Base-by-base conservation (phyloP, 2,329 filamentous ascomycete genomes). In the Hymenoscyphus infarciens region DNA sequence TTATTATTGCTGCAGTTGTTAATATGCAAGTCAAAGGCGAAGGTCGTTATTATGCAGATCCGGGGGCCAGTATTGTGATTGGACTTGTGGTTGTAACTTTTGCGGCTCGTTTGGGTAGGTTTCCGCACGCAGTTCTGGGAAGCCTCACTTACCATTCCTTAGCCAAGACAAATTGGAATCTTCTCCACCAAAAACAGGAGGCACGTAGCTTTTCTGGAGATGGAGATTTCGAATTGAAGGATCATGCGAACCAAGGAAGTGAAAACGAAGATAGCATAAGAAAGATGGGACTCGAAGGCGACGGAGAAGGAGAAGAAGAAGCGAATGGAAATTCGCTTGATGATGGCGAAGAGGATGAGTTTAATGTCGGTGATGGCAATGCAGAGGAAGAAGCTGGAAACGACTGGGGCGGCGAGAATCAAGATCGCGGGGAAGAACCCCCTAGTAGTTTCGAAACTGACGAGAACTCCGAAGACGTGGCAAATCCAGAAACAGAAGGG, bases 31-130 rank as follows among this genome's bases (percentile, higher is more conserved):
- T 82, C 0, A 72, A 80, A 33, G 85, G 82, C 33, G 77, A 82
- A 0, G 78, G 74, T 3, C 80, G 87, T 38, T 90, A 83, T 77
- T 92, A 92, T 68, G 88, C 87, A 5, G 90, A 93, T 71, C 89
- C 90, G 0, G 87, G 81, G 3, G 82, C 87, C 38, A 85, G 87
- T 63, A 80, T 90, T 73, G 86, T 81, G 58, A 93, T 92, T 68
- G 82, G 87, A 1, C 64, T 91, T n/a, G 87, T 92, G 82, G 91
- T 92, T 49, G 77, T 91, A 2, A 62, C 83, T 0, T 86, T 88
- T 0, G 82, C 87, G 0, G 68, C 87, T 13, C 87, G 87, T 0
- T 77, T 92, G 11, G 65, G 69, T 69, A 64, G 56, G 60, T 56
- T 19, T 33, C n/a, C 55, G 1, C 5, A 19, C 22, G 25, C 19